Conservation (phyloP, 768 basidiomycete species). For the Lactarius tabidus region DNA sequence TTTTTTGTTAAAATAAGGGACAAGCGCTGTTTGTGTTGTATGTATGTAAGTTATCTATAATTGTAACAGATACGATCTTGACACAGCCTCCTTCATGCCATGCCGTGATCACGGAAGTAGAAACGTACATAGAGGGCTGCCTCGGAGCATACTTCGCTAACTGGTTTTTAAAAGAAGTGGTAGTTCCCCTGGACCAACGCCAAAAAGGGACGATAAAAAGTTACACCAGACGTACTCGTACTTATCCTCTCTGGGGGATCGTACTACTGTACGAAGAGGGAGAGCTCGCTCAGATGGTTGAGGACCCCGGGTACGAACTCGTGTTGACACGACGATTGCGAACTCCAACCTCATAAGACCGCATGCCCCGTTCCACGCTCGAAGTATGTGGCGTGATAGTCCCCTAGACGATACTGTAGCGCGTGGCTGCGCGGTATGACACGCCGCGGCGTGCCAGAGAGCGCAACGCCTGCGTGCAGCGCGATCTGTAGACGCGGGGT, state of each 20-base stretch:
- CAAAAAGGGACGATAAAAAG: too few relatives aligned
- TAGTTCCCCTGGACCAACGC: neutral
- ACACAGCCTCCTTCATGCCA: too few relatives aligned
- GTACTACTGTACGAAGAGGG: neutral
- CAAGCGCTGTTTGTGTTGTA: too few relatives aligned
- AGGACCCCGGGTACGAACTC: neutral
- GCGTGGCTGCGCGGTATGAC: conserved; percentile 52
- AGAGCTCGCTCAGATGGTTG: neutral
- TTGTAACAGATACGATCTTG: neutral
- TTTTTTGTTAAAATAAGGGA: too few relatives aligned
- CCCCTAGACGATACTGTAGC: conserved; percentile 68
- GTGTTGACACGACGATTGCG: neutral
- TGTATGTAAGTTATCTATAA: too few relatives aligned
- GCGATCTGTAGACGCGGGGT: conserved; percentile 45
- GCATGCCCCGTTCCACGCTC: conserved; percentile 65
- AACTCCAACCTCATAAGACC: conserved; percentile 42
- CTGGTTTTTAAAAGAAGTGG: neutral
- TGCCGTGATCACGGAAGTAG: too few relatives aligned
- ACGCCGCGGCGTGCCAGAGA: conserved; percentile 33
- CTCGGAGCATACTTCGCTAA: too few relatives aligned
- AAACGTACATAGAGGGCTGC: too few relatives aligned
- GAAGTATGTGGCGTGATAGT: conserved; percentile 63
- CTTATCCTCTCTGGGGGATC: neutral
- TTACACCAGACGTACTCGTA: too few relatives aligned
- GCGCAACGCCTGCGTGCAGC: conserved; percentile 53